These are phyloP conservation scores for Pseudodiploospora longispora DNA, from an alignment of 2,329 filamentous ascomycete genomes.

Conservation along the genomic window DNA sequence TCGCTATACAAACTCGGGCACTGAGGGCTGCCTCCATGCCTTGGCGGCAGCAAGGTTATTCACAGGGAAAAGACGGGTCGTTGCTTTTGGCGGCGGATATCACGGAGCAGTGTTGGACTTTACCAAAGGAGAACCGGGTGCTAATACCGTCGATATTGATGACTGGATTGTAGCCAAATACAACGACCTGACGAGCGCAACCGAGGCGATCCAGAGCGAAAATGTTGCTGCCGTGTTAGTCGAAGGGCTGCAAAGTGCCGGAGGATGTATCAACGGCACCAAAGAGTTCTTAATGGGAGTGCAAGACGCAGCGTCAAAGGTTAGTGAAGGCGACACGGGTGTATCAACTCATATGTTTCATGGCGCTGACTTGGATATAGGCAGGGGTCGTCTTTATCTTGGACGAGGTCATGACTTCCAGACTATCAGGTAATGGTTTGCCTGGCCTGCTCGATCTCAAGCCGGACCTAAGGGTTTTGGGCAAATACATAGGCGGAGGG, in stretches of 20 bases:
- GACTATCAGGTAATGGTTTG: constrained; percentile 44
- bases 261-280: constrained; percentile 46
- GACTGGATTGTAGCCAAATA: constrained; percentile 55
- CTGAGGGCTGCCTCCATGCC: constrained; percentile 55
- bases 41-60: constrained; percentile 44
- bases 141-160: constrained; percentile 39
- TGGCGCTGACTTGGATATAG: constrained; percentile 8
- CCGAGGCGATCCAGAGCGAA: constrained; percentile 31
- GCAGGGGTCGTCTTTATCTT: constrained; percentile 53
- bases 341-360: background rate
- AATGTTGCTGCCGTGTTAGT: constrained; percentile 56
- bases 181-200: constrained; percentile 47
- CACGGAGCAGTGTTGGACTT: constrained; percentile 32
- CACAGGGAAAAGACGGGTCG: constrained; percentile 37
- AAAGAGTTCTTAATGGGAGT: constrained; percentile 44
- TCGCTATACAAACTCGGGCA: constrained; percentile 58
- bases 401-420: constrained; percentile 65
- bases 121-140: constrained; percentile 21
- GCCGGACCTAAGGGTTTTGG: constrained; percentile 56
- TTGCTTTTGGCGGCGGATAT: constrained; percentile 39
- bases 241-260: constrained; percentile 58
- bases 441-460: constrained; percentile 32
- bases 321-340: constrained; percentile 3
- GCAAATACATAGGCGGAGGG: constrained; percentile 61
- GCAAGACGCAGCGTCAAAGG: constrained; percentile 35